These are phyloP conservation scores for Clonostachys rosea DNA, from an alignment of 2,329 filamentous ascomycete species.

Conservation along the genomic window DNA sequence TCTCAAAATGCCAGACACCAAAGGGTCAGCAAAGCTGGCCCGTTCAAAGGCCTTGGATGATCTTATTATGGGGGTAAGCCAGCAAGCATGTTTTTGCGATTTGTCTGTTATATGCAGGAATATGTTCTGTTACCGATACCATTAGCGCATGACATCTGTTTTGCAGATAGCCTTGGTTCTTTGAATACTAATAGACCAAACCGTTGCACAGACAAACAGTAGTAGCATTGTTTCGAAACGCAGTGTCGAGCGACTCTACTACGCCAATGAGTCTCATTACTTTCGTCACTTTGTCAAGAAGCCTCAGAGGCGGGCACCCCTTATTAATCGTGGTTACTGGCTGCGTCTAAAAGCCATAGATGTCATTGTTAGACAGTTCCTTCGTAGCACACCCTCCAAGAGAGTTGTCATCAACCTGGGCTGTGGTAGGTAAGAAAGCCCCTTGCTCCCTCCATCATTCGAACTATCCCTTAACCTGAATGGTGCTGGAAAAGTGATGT, in stretches of 20 bases:
- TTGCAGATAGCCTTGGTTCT: background rate
- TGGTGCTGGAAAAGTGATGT: slow-evolving; percentile 59
- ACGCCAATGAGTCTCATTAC: slow-evolving; percentile 72
- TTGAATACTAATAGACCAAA: background rate
- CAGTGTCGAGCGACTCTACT: slow-evolving; percentile 87
- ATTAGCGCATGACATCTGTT: background rate
- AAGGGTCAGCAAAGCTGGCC: slow-evolving; percentile 3
- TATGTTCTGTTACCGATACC: background rate
- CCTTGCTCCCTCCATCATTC: background rate
- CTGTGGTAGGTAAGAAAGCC: slow-evolving; percentile 73
- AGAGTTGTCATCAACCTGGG: slow-evolving; percentile 82
- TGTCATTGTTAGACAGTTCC: slow-evolving; percentile 66
- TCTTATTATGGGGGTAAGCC: slow-evolving; percentile 50
- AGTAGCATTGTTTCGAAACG: slow-evolving; percentile 90
- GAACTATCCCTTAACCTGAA: background rate
- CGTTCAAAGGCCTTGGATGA: slow-evolving; percentile 36
- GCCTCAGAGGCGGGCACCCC: slow-evolving; percentile 74
- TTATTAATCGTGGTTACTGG: slow-evolving; percentile 90
- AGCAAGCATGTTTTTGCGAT: background rate
- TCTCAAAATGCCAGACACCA: too few species aligned
- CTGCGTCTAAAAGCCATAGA: slow-evolving; percentile 81
- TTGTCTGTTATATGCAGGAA: background rate
- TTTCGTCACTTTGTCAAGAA: slow-evolving; percentile 86
- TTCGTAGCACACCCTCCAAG: slow-evolving; percentile 45
- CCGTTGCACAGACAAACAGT: slow-evolving; percentile 62